phyloP scores from a whole-genome alignment of 2,329 filamentous ascomycete species.

The Mycocentrospora acerina region DNA sequence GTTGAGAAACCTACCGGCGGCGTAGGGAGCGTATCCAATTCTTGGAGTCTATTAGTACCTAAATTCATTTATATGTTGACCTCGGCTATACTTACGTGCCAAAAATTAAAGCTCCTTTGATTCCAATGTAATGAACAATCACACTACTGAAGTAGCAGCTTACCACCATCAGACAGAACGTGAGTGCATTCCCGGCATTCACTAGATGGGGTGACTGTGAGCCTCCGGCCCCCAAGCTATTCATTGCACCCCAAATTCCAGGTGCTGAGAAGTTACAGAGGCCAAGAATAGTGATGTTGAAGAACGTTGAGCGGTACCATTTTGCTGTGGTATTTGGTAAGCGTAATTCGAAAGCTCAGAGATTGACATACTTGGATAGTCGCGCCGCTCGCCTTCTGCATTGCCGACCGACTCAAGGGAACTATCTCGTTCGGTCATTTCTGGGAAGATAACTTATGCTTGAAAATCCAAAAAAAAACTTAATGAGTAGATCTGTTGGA shows the following conservation, averaged over 20 bases:
- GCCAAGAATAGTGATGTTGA: slow-evolving; percentile 71
- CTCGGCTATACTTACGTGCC: slow-evolving; percentile 55
- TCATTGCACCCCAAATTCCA: slow-evolving; percentile 72
- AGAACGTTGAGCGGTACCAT: slow-evolving; percentile 73
- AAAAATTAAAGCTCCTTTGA: slow-evolving; percentile 70
- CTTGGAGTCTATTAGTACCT: slow-evolving; percentile 23
- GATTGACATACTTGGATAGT: slow-evolving; percentile 24
- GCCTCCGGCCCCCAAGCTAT: slow-evolving; percentile 70
- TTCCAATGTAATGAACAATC: slow-evolving; percentile 67
- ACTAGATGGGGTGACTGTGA: slow-evolving; percentile 65
- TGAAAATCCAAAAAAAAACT: too few species aligned
- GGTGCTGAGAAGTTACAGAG: slow-evolving; percentile 70
- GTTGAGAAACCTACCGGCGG: slow-evolving; percentile 55
- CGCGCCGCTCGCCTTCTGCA: slow-evolving; percentile 17
- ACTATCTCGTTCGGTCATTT: slow-evolving; percentile 16
- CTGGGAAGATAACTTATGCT: not conserved
- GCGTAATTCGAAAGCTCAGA: not conserved
- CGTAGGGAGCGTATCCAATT: slow-evolving; percentile 70
- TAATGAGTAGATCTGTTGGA: too few species aligned
- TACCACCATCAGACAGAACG: slow-evolving; percentile 72
- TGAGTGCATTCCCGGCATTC: slow-evolving; percentile 70
- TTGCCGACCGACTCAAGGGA: slow-evolving; percentile 23
- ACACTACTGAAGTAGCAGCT: slow-evolving; percentile 67
- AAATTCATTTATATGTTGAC: not conserved
- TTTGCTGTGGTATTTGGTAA: slow-evolving; percentile 47